phyloP scores from a whole-genome alignment of 345 rosid species.

The Nephelium lappaceum region DNA sequence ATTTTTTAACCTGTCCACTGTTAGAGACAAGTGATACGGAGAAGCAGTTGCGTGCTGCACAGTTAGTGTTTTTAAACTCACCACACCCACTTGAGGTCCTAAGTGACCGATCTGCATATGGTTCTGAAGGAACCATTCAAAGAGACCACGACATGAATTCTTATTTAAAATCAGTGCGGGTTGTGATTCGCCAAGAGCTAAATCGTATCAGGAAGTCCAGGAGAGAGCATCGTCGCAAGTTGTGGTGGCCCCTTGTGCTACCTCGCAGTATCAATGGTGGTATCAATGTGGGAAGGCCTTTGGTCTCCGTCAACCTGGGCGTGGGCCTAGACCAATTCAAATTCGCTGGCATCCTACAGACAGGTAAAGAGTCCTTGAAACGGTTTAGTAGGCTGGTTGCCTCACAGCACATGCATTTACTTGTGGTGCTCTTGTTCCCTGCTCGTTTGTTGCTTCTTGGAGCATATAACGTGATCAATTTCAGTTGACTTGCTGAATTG shows the following conservation, averaged over 20 bases:
- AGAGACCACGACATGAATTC: constrained; percentile 95
- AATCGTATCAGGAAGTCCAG: constrained; percentile 60
- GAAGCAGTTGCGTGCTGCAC: constrained; percentile 70
- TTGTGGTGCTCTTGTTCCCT: constrained; percentile 69
- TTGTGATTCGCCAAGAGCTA: constrained; percentile 70
- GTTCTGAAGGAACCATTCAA: constrained; percentile 79
- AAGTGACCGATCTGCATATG: constrained; percentile 81
- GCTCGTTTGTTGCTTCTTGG: constrained; percentile 66
- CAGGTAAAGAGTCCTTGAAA: constrained; percentile 65
- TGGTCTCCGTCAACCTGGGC: constrained; percentile 29
- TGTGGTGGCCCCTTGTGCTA: constrained; percentile 69
- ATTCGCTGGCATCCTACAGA: constrained; percentile 64
- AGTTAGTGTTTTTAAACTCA: constrained; percentile 73
- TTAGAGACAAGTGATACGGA: constrained; percentile 49
- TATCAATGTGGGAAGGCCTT: constrained; percentile 36
- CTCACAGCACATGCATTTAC: constrained; percentile 86
- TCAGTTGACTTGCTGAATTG: constrained; percentile 26
- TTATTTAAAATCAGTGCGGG: constrained; percentile 64
- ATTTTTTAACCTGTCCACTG: constrained; percentile 48
- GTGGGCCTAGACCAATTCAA: constrained; percentile 41
- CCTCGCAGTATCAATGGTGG: constrained; percentile 33
- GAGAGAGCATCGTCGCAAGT: constrained; percentile 57
- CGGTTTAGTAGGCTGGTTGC: constrained; percentile 70
- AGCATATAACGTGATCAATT: constrained; percentile 44
- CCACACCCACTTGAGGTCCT: constrained; percentile 99